A percentile compares a stretch with the other conserved stretches of the same genome.
Conservation (phyloP, 2,329 filamentous ascomycete genomes). For the Colletotrichum plurivorum region DNA sequence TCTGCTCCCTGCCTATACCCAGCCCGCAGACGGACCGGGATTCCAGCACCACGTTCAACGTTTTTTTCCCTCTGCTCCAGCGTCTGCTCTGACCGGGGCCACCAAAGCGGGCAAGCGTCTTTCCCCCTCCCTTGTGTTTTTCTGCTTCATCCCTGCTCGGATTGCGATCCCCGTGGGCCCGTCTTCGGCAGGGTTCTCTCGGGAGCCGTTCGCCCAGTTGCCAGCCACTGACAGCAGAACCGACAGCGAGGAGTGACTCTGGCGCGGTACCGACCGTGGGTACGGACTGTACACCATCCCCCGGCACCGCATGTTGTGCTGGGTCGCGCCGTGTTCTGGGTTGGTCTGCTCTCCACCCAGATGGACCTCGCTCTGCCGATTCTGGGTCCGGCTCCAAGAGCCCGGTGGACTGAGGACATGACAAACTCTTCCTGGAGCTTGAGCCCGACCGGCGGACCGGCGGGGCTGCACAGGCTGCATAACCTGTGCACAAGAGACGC, state of each 20-base stretch:
- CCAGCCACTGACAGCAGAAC: slow-evolving; percentile 33
- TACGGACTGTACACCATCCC: slow-evolving; percentile 15
- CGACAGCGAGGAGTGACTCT: slow-evolving; percentile 8
- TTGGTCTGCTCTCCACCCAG: slow-evolving; percentile 25
- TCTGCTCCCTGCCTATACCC: slow-evolving; percentile 7
- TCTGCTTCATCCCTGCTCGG: slow-evolving; percentile 29
- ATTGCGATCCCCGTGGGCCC: slow-evolving; percentile 29
- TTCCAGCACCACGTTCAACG: slow-evolving; percentile 23
- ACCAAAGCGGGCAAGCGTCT: slow-evolving; percentile 23
- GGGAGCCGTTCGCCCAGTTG: slow-evolving; percentile 19
- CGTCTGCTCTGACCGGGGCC: slow-evolving; percentile 25
- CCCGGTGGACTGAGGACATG: slow-evolving; percentile 32
- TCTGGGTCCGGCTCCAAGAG: slow-evolving; percentile 30
- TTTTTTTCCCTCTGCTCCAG: not conserved
- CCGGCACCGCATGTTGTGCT: not conserved
- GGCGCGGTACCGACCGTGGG: slow-evolving; percentile 7
- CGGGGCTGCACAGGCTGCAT: slow-evolving; percentile 17
- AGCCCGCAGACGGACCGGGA: slow-evolving; percentile 7
- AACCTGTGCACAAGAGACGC: slow-evolving; percentile 18
- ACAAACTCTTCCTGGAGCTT: not conserved
- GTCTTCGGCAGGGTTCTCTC: slow-evolving; percentile 20
- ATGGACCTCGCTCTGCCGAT: slow-evolving; percentile 30
- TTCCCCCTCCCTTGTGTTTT: slow-evolving; percentile 20
- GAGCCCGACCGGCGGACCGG: not conserved
- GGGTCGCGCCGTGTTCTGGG: slow-evolving; percentile 33